Base-by-base conservation (phyloP, 1,284 basidiomycete genomes). In the Moesziomyces parantarcticus region DNA sequence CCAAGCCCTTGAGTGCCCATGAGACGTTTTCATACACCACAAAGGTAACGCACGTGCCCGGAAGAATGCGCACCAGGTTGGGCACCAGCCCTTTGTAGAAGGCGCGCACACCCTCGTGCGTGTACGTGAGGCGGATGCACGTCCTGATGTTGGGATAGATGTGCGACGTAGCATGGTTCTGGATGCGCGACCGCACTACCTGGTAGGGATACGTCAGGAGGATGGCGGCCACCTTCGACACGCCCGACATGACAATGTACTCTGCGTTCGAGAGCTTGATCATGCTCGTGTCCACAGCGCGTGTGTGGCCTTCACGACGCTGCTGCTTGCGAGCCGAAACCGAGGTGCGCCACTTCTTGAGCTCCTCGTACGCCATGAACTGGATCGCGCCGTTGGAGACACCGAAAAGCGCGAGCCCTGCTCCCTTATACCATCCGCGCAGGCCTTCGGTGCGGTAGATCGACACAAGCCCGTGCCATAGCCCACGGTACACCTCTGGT, bases 1-100 rank as follows among this genome's bases (percentile, higher is more conserved):
- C 64, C 50, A 75, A 55, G 1, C 72, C 57, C 25, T 55, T 62
- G 43, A 83, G 52, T 9, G 70, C 72, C 80, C 81, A 83, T 34
- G 71, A 70, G 16, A 82, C 69, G 43, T 98, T 97, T 85, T 98
- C 97, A 83, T 98, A 99, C 20, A 97, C 94, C 40, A 99, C 96
- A 81, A 99, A 97, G 1, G 96, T 98, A 50, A 97, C 92, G 83
- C 96, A 98, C 1, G 96, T 99, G 21, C 96, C 96, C 0, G 96
- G 96, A 10, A 99, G 87, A 50, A 99, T 94, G 34, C 96, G 89
- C 14, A 99, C 90, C n/a, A 96, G 88, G 83, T 98, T 99, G n/a
- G 94, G 94, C 6, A 90, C 94, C 18, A 99, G 87, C 0, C 96
- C 96, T 66, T 95, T 92, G 86, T 98, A 99, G 84, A 99, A 98